phyloP scores from a whole-genome alignment of 352 stramenopile genomes.

The Pythium biforme region DNA sequence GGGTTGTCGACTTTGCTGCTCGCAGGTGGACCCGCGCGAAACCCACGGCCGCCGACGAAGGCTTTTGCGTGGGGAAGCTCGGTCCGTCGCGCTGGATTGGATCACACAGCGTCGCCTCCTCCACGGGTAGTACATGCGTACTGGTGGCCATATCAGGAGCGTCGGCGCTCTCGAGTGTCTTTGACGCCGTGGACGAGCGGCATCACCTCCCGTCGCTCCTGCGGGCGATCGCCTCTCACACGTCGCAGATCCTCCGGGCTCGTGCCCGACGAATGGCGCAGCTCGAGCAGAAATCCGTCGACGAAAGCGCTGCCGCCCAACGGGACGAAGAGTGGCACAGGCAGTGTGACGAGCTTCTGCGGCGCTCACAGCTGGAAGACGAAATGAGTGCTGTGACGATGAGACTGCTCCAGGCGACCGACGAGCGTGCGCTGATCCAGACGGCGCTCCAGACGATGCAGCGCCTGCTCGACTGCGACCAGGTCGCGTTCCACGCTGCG shows the following conservation, averaged over 20 bases:
- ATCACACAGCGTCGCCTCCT: neutral
- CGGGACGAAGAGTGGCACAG: neutral
- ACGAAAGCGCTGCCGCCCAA: neutral
- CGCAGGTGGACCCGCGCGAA: neutral
- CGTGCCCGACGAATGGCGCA: neutral
- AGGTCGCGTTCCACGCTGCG: conserved; percentile 14
- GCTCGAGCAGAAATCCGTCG: neutral
- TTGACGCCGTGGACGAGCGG: conserved; percentile 14
- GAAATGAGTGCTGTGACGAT: conserved; percentile 7
- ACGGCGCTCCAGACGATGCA: conserved; percentile 6
- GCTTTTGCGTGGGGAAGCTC: conserved; percentile 8
- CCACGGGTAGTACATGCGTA: neutral
- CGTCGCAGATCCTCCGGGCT: neutral
- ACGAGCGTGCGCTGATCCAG: conserved; percentile 16
- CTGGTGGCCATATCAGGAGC: conserved; percentile 7
- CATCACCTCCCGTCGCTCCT: conserved; percentile 11
- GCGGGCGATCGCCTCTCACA: neutral
- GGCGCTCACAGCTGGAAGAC: conserved; percentile 1
- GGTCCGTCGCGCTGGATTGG: conserved; percentile 5
- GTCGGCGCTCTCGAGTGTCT: neutral
- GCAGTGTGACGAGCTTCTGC: neutral
- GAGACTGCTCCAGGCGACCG: neutral
- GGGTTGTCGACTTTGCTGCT: neutral
- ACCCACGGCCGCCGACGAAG: too few relatives aligned
- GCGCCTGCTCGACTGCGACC: conserved; percentile 6